phyloP scores from a whole-genome alignment of 2,329 filamentous ascomycete genomes.

The Ophiostoma sp. region DNA sequence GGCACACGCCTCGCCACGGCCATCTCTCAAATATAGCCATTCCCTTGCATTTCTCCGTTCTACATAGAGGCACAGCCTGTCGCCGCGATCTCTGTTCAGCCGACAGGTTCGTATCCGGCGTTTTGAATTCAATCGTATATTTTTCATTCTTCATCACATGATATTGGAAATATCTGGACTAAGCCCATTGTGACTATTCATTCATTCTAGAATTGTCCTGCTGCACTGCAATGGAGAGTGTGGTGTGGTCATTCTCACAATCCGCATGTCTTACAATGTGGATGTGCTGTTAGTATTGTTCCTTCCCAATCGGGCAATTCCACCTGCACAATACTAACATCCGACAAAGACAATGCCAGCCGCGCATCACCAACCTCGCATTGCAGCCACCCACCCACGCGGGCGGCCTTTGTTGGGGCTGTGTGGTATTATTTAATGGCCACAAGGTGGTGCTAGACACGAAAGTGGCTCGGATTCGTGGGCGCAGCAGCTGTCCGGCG shows the following conservation, averaged over 20 bases:
- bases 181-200: background rate
- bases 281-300: constrained; percentile 22
- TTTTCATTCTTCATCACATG: background rate
- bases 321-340: constrained; percentile 21
- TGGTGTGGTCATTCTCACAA: background rate
- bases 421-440: background rate
- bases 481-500: background rate
- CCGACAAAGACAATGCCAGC: constrained; percentile 19
- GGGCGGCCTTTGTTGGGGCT: background rate
- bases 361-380: background rate
- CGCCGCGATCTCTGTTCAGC: constrained; percentile 6
- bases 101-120: constrained; percentile 7
- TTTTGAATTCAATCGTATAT: background rate
- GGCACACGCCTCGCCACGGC: background rate
- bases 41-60: background rate
- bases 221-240: background rate
- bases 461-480: background rate
- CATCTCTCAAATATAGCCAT: background rate
- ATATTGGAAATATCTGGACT: background rate
- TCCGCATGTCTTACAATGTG: background rate
- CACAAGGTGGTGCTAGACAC: background rate
- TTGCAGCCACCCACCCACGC: background rate
- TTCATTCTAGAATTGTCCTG: background rate
- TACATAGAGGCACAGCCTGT: constrained; percentile 2
- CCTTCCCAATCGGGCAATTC: constrained; percentile 4